Evolutionary conservation across 495 filamentous ascomycete species (phyloP).

Genomic region (Cercophora scortea): DNA sequence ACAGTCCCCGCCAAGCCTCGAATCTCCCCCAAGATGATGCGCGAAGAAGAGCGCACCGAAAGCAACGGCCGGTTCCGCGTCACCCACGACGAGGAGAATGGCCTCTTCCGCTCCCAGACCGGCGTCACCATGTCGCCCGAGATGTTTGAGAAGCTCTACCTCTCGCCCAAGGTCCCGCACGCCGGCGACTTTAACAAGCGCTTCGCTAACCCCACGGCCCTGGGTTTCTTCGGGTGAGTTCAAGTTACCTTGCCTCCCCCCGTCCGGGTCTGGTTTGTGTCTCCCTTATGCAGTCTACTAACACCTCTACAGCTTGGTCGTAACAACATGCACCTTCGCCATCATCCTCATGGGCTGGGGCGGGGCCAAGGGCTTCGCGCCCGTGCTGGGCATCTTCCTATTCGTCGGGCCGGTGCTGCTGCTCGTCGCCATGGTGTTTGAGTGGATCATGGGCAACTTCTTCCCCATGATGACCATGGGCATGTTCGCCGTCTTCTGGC

Average conservation of each 20-base stretch:
- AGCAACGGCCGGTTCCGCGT: neutral
- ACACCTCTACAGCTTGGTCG: constrained; percentile 49
- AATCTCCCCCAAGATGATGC: too few species aligned
- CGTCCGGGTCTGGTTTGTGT: too few species aligned
- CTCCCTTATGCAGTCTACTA: too few species aligned
- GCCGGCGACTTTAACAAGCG: constrained; percentile 39
- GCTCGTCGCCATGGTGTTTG: constrained; percentile 39
- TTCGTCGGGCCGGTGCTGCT: constrained; percentile 45
- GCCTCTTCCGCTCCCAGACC: constrained; percentile 27
- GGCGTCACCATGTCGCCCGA: constrained; percentile 43
- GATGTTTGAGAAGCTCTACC: constrained; percentile 52
- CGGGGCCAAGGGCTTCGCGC: constrained; percentile 38
- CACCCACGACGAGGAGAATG: constrained; percentile 29
- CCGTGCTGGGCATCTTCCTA: constrained; percentile 51
- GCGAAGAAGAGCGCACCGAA: too few species aligned
- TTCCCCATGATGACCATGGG: constrained; percentile 52
- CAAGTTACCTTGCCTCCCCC: too few species aligned
- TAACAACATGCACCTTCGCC: constrained; percentile 36
- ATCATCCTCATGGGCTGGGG: constrained; percentile 50
- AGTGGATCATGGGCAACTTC: constrained; percentile 48
- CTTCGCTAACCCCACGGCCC: constrained; percentile 47
- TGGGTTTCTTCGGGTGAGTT: constrained; percentile 43
- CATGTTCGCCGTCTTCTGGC: constrained; percentile 49
- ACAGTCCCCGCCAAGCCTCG: too few species aligned
- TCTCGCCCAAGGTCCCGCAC: constrained; percentile 44